A percentile compares a stretch with the other conserved stretches of the same genome.
Evolutionary conservation across 495 filamentous ascomycete species (phyloP).

Genomic region (Ramalina peruviana): DNA sequence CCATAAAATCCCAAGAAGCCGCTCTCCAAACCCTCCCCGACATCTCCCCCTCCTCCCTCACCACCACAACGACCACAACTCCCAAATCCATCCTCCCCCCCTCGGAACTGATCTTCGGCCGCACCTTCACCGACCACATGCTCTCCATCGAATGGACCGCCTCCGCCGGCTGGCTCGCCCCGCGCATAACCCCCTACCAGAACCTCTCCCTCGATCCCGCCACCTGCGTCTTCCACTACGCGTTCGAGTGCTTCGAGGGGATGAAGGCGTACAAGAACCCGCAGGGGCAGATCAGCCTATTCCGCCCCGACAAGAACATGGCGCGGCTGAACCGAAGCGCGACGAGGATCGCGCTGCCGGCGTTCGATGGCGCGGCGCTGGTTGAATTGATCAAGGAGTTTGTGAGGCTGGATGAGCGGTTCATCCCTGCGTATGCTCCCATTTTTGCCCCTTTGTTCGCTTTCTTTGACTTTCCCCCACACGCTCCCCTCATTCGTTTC

Average conservation of each 20-base stretch:
- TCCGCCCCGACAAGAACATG: conserved; percentile 97
- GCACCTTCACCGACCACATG: conserved; percentile 97
- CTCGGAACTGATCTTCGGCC: conserved; percentile 74
- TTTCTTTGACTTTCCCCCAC: not conserved
- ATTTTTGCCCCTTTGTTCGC: not conserved
- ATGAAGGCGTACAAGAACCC: conserved; percentile 95
- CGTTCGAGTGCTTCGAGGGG: conserved; percentile 92
- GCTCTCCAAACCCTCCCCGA: conserved; percentile 39
- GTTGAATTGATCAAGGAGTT: conserved; percentile 70
- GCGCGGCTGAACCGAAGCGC: conserved; percentile 77
- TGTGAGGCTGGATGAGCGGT: conserved; percentile 65
- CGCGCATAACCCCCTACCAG: conserved; percentile 82
- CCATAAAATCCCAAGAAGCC: conserved; percentile 37
- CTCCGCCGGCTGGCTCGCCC: conserved; percentile 60
- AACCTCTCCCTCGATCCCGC: conserved; percentile 93
- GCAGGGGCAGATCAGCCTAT: conserved; percentile 61
- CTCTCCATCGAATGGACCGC: conserved; percentile 89
- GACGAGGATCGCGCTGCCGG: conserved; percentile 80
- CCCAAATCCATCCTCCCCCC: conserved; percentile 61
- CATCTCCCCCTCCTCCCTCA: conserved; percentile 64
- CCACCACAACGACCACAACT: conserved; percentile 54
- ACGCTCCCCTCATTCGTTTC: not conserved
- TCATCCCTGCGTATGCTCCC: conserved; percentile 57
- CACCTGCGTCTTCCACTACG: conserved; percentile 96
- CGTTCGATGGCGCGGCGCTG: conserved; percentile 54